Conservation (phyloP, 108 stramenopile species). For the Asterionellopsis glacialis region DNA sequence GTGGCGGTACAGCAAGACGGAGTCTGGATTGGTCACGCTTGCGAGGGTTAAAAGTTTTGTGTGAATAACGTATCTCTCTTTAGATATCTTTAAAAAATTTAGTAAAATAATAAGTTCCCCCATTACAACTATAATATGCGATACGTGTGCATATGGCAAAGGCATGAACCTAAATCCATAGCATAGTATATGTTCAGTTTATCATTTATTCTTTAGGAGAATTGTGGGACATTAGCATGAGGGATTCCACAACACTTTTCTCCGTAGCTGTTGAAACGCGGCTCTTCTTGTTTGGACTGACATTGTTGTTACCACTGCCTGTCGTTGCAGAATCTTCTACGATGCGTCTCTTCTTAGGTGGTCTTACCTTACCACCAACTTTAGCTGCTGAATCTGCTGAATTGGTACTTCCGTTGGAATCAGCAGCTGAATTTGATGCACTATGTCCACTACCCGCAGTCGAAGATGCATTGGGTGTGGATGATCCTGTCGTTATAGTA, state of each 20-base stretch:
- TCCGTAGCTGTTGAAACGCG: constrained; percentile 22
- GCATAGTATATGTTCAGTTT: too few species aligned
- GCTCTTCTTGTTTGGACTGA: background rate
- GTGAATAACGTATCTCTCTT: too few species aligned
- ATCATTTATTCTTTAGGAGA: too few species aligned
- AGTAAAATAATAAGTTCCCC: too few species aligned
- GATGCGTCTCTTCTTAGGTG: constrained; percentile 24
- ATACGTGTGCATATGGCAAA: too few species aligned
- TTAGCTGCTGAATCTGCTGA: constrained; percentile 9
- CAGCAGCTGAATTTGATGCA: background rate
- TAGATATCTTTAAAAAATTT: too few species aligned
- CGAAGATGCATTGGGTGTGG: background rate
- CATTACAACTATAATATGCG: too few species aligned
- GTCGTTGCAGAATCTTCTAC: background rate
- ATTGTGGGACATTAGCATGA: constrained; percentile 31
- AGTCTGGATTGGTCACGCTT: too few species aligned
- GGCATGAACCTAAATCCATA: too few species aligned
- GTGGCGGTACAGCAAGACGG: too few species aligned
- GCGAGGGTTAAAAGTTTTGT: too few species aligned
- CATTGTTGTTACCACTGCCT: background rate
- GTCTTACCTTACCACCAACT: background rate
- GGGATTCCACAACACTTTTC: constrained; percentile 56
- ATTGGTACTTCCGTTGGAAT: constrained; percentile 3
- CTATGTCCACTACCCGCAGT: background rate
- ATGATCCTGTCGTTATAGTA: background rate